These are phyloP conservation scores for Madurella fahalii DNA, from an alignment of 2,329 filamentous ascomycete genomes.

Conservation along the genomic window DNA sequence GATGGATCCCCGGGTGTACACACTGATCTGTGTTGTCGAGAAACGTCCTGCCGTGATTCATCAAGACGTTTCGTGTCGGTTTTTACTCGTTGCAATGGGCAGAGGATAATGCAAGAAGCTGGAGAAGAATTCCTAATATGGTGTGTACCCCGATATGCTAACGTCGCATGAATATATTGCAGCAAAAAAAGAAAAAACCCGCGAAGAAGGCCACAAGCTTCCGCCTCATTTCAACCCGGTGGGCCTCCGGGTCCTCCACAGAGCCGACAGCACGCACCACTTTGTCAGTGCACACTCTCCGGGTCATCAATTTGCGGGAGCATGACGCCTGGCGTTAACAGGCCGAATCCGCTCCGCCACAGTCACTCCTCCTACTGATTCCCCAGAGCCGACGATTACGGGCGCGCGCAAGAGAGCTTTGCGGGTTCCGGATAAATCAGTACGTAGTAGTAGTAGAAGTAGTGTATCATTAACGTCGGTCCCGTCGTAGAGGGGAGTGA, in stretches of 20 bases:
- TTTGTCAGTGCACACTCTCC: too few species aligned
- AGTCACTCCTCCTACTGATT: too few species aligned
- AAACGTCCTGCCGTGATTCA: background rate
- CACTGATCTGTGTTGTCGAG: background rate
- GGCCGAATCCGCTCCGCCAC: too few species aligned
- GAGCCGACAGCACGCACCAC: too few species aligned
- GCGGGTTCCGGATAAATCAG: constrained; percentile 13
- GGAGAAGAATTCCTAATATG: background rate
- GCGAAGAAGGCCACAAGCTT: too few species aligned
- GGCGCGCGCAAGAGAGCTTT: background rate
- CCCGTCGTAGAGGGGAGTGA: background rate
- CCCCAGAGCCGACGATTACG: too few species aligned
- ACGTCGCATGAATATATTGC: background rate
- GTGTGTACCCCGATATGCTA: background rate
- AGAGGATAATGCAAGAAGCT: background rate
- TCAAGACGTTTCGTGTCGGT: background rate
- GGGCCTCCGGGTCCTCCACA: too few species aligned
- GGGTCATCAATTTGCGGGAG: background rate
- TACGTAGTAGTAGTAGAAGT: constrained; percentile 4
- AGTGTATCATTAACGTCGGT: background rate
- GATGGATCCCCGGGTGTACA: background rate
- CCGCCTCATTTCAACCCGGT: too few species aligned
- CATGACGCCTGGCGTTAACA: too few species aligned
- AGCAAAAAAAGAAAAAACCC: background rate
- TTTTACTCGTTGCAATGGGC: background rate